Conservation (phyloP, 2,329 filamentous ascomycete species). For the Chrysosporium keratinophilum region DNA sequence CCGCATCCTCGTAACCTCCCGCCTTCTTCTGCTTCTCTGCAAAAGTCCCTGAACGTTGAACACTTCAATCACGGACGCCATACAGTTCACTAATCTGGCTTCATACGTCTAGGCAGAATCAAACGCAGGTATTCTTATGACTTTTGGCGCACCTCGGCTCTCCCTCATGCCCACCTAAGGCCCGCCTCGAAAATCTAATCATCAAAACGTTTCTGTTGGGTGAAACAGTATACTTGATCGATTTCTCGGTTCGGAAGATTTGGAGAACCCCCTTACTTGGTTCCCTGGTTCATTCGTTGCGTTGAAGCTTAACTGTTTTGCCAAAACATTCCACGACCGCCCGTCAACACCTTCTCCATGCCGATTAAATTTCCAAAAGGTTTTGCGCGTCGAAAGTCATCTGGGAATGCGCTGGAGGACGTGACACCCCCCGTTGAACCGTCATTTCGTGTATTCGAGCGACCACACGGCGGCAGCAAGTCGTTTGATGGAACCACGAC, state of each 20-base stretch:
- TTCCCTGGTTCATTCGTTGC: constrained; percentile 7
- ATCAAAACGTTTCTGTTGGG: not conserved
- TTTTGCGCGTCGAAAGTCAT: constrained; percentile 46
- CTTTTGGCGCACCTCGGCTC: not conserved
- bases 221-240: not conserved
- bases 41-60: not conserved
- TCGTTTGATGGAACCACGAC: constrained; percentile 35
- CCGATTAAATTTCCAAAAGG: constrained; percentile 47
- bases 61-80: not conserved
- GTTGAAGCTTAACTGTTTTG: not conserved
- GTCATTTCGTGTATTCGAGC: constrained; percentile 47
- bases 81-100: not conserved
- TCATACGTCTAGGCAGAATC: not conserved
- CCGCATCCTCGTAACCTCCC: not conserved
- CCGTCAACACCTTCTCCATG: constrained; percentile 30
- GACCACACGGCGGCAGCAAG: constrained; percentile 36
- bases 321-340: not conserved
- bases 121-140: no score
- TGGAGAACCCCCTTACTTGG: not conserved
- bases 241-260: not conserved
- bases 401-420: constrained; percentile 45
- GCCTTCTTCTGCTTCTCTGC: not conserved
- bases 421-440: constrained; percentile 31
- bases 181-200: not conserved
- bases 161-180: not conserved